Evolutionary conservation across 106 monocot genomes (phyloP).

Genomic region (Dioscorea dumetorum): DNA sequence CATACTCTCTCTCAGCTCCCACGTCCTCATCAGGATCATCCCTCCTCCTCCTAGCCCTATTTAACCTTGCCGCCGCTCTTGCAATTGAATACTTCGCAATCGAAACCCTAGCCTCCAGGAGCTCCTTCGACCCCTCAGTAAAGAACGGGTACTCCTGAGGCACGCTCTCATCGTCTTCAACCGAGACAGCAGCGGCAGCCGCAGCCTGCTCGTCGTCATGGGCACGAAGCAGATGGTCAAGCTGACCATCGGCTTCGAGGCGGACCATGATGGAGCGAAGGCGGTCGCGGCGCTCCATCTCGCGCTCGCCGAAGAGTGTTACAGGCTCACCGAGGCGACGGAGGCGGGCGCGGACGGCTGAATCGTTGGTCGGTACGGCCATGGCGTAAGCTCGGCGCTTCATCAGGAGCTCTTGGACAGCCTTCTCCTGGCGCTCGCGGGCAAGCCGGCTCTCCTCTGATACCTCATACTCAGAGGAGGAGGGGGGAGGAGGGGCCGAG

Average conservation of each 20-base stretch:
- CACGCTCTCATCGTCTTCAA: slow-evolving; percentile 32
- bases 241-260: slow-evolving; percentile 75
- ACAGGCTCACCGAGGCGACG: slow-evolving; percentile 90
- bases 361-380: slow-evolving; percentile 96
- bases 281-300: slow-evolving; percentile 97
- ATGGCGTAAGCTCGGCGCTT: slow-evolving; percentile 87
- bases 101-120: slow-evolving; percentile 47
- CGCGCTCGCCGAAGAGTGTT: slow-evolving; percentile 95
- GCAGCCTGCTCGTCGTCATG: slow-evolving; percentile 56
- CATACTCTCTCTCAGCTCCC: slow-evolving; percentile 61
- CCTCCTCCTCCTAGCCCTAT: slow-evolving; percentile 70
- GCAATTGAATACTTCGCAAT: slow-evolving; percentile 60
- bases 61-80: slow-evolving; percentile 50
- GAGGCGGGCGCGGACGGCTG: slow-evolving; percentile 77
- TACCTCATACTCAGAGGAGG: slow-evolving; percentile 55
- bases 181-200: slow-evolving; percentile 10
- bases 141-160: slow-evolving; percentile 71
- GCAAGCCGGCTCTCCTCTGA: slow-evolving; percentile 77
- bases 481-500: slow-evolving; percentile 19
- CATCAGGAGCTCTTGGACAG: slow-evolving; percentile 68
- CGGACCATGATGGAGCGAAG: slow-evolving; percentile 71
- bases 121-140: slow-evolving; percentile 72
- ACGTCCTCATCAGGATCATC: slow-evolving; percentile 94
- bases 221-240: slow-evolving; percentile 53
- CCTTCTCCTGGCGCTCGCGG: slow-evolving; percentile 85